Percentiles rank a stretch among this genome's conserved stretches.
phyloP scores from a whole-genome alignment of 768 basidiomycete species.

The Pisolithus orientalis region DNA sequence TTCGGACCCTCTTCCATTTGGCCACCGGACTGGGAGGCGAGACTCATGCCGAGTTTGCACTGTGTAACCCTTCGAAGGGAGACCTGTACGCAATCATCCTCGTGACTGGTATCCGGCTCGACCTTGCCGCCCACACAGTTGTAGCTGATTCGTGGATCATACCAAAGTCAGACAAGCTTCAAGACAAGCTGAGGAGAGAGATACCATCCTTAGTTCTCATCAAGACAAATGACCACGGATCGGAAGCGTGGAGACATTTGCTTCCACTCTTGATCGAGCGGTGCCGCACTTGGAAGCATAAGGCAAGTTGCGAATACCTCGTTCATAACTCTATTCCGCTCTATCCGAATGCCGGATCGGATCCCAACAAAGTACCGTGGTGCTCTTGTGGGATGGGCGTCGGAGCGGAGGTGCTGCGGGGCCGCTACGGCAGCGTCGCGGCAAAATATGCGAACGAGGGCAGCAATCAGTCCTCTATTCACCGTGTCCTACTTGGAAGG shows the following conservation, averaged over 20 bases:
- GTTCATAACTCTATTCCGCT: conserved; percentile 28
- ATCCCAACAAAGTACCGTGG: conserved; percentile 34
- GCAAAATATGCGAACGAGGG: conserved; percentile 40
- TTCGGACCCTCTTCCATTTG: conserved; percentile 23
- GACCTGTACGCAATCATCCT: conserved; percentile 38
- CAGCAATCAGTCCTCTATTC: conserved; percentile 50
- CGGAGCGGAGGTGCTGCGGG: conserved; percentile 33
- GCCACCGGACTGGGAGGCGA: conserved; percentile 18
- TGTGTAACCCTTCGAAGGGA: conserved; percentile 11
- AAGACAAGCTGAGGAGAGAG: not conserved
- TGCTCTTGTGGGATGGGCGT: conserved; percentile 52
- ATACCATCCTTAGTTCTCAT: conserved; percentile 11
- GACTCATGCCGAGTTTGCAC: conserved; percentile 12
- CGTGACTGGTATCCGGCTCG: conserved; percentile 40
- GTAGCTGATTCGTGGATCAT: conserved; percentile 46
- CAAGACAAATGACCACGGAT: conserved; percentile 6
- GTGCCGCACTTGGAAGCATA: conserved; percentile 44
- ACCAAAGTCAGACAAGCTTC: conserved; percentile 23
- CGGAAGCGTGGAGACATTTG: conserved; percentile 39
- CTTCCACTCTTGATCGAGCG: conserved; percentile 44
- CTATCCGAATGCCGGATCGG: conserved; percentile 12
- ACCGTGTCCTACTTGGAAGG: conserved; percentile 43
- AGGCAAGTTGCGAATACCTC: conserved; percentile 38
- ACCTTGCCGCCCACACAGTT: conserved; percentile 43
- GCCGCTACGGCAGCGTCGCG: conserved; percentile 34